Base-by-base conservation (phyloP, 2,329 filamentous ascomycete genomes). In the Dryadomyces sulphureus region DNA sequence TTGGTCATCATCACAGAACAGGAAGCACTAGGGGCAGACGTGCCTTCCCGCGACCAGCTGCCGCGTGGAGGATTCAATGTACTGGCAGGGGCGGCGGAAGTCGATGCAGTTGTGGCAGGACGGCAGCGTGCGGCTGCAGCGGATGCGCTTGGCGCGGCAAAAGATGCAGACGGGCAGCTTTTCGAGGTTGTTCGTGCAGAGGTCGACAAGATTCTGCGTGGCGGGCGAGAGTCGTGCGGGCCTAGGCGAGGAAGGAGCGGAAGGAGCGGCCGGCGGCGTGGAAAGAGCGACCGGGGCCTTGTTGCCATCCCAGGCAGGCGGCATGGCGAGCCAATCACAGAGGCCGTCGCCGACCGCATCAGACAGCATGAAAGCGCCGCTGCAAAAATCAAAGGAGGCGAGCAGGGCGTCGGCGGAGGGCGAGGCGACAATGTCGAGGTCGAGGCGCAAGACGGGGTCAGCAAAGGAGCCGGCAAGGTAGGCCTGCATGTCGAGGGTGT, bases 61-160 rank as follows among this genome's bases (percentile, higher is more conserved):
- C 12, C 30, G 19, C 7, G 19, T 36, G 8, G 25, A 43, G 4
- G 41, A 22, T 16, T 43, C 41, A 2, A 34, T 16, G 21, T 43
- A 43, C 16, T 21, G 21, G 21, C 41, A 43, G 11, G 34, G 19
- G 2, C 21, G 27, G 7, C 30, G 12, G 21, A 35, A 43, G 21
- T 43, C 41, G n/a, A 22, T 9, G n/a, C 41, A 43, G 21, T 43
- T 43, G 41, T 43, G 30, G 30, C 41, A 43, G 12, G 30, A 36
- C 8, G 41, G 41, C 9, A 43, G 41, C 5, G 4, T 36, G 12
- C 41, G 41, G 41, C 41, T 43, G 30, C 41, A 43, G 5, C 21
- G 19, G 32, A 43, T 43, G 11, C 41, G 27, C 30, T 43, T 43
- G 7, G 5, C 19, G 3, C 30, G 27, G 30, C 41, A 43, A 17